Conservation (phyloP, 106 monocot genomes). For the Dioscorea zingiberensis region DNA sequence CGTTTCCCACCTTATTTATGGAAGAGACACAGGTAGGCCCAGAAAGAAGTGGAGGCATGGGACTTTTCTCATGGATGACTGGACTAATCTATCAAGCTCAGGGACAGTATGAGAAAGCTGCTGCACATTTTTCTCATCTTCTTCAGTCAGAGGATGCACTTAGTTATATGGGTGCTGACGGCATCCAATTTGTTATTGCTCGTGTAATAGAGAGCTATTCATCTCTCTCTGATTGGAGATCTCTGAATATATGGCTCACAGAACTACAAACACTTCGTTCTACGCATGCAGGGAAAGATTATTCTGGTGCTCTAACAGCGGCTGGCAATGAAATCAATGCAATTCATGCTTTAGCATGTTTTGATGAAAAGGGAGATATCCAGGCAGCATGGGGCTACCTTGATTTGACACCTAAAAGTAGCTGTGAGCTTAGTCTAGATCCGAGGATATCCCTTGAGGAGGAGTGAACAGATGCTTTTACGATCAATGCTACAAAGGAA, state of each 20-base stretch:
- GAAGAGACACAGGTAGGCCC: constrained; percentile 21
- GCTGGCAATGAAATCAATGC: constrained; percentile 97
- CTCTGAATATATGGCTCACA: constrained; percentile 77
- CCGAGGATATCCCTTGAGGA: constrained; percentile 80
- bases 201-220: constrained; percentile 82
- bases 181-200: constrained; percentile 84
- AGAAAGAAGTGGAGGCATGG: constrained; percentile 18
- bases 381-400: constrained; percentile 73
- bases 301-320: constrained; percentile 90
- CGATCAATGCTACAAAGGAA: constrained; percentile 77
- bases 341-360: constrained; percentile 79
- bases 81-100: constrained; percentile 86
- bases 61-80: constrained; percentile 75
- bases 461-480: constrained; percentile 93
- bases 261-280: constrained; percentile 83
- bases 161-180: constrained; percentile 75
- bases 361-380: constrained; percentile 85
- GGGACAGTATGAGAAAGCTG: constrained; percentile 97
- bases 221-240: constrained; percentile 91
- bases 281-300: constrained; percentile 82
- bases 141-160: constrained; percentile 82
- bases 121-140: constrained; percentile 89
- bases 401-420: constrained; percentile 95
- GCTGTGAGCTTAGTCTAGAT: constrained; percentile 83
- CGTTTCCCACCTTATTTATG: constrained; percentile 52